These are phyloP conservation scores for Symmetrospora coprosmae DNA, from an alignment of 768 basidiomycete genomes.

Conservation along the genomic window DNA sequence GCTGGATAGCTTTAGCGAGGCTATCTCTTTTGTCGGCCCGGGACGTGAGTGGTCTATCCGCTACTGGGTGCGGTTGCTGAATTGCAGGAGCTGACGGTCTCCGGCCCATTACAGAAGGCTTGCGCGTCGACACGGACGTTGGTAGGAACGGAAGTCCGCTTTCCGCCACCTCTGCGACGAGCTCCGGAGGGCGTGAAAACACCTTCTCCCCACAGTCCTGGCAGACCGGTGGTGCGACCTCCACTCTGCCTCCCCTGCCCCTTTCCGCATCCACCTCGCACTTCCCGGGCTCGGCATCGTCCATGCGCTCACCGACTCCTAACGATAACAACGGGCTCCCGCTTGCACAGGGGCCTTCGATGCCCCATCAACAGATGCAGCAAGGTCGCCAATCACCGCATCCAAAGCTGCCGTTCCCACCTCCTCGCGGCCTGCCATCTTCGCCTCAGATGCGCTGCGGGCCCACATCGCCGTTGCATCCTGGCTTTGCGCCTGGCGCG, in stretches of 20 bases:
- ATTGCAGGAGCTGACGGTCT: constrained; percentile 5
- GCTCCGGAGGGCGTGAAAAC: neutral
- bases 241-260: constrained; percentile 3
- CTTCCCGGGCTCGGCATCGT: neutral
- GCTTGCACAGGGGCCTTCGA: too few species aligned
- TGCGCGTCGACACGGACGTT: constrained; percentile 17
- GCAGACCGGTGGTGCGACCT: neutral
- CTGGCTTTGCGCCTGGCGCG: too few species aligned
- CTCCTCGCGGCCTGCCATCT: too few species aligned
- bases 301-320: neutral
- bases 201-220: neutral
- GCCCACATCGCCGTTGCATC: too few species aligned
- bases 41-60: constrained; percentile 60
- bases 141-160: neutral
- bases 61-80: neutral
- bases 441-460: too few species aligned
- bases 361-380: too few species aligned
- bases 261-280: constrained; percentile 14
- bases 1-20: constrained; percentile 59
- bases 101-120: constrained; percentile 12
- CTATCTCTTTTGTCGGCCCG: constrained; percentile 59
- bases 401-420: too few species aligned
- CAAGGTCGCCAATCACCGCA: too few species aligned
- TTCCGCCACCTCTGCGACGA: neutral
- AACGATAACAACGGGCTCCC: neutral